A percentile compares a stretch with the other conserved stretches of the same genome.
Evolutionary conservation across 805 yeast genomes (phyloP).

Genomic region (Metschnikowia bowlesiae): DNA sequence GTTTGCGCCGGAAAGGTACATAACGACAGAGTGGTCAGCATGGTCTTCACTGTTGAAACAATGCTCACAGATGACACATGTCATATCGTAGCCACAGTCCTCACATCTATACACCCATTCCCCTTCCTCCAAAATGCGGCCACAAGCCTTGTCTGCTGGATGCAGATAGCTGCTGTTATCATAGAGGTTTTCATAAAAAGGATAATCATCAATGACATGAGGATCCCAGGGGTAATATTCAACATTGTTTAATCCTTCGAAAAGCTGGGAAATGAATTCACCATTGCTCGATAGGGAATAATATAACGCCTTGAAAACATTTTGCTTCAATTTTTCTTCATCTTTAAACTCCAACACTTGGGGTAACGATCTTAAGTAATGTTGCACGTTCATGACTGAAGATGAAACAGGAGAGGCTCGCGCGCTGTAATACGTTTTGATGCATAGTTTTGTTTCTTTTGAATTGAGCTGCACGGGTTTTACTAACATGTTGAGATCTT

Average conservation of each 20-base stretch:
- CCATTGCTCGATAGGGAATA: conserved; percentile 22
- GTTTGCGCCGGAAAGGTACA: conserved; percentile 43
- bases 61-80: conserved; percentile 70
- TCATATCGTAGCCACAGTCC: conserved; percentile 73
- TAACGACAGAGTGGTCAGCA: conserved; percentile 56
- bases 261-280: conserved; percentile 9
- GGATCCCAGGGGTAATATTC: conserved; percentile 6
- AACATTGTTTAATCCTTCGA: neutral
- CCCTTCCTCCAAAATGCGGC: conserved; percentile 54
- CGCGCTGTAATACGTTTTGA: neutral
- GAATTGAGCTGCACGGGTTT: neutral
- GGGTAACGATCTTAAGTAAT: conserved; percentile 10
- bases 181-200: conserved; percentile 7
- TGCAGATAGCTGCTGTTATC: conserved; percentile 22
- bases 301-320: conserved; percentile 27
- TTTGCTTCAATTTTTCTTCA: conserved; percentile 6
- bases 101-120: conserved; percentile 69
- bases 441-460: too few relatives aligned
- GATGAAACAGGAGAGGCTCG: neutral
- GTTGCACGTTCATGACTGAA: neutral
- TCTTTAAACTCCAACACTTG: conserved; percentile 4
- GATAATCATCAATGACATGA: neutral
- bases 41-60: conserved; percentile 74
- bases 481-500: neutral
- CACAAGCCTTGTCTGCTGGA: conserved; percentile 66